phyloP scores from a whole-genome alignment of 495 filamentous ascomycete species.

The Usnea hakonensis region DNA sequence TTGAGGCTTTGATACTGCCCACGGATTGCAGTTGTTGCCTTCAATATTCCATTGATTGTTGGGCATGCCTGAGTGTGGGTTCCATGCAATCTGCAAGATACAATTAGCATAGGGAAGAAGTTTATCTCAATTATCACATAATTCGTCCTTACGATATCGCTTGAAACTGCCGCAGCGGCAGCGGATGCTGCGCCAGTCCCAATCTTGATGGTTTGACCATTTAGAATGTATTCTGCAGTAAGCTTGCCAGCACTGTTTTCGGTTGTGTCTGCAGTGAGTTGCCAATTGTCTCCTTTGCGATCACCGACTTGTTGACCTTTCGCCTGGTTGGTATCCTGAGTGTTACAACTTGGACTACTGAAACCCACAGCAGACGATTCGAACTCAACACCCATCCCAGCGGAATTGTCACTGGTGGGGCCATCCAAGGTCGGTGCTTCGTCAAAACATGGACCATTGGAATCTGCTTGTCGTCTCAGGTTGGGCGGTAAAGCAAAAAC shows the following conservation, averaged over 20 bases:
- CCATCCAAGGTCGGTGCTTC: conserved; percentile 13
- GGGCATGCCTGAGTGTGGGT: conserved; percentile 13
- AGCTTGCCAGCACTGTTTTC: background rate
- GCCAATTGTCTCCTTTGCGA: conserved; percentile 12
- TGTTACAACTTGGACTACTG: conserved; percentile 8
- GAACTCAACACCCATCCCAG: conserved; percentile 25
- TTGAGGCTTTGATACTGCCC: conserved; percentile 9
- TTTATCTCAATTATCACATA: background rate
- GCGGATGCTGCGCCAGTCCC: conserved; percentile 8
- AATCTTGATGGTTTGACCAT: conserved; percentile 20
- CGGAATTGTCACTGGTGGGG: conserved; percentile 18
- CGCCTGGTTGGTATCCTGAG: conserved; percentile 4
- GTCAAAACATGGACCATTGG: background rate
- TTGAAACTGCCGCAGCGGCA: conserved; percentile 14
- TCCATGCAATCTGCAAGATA: conserved; percentile 20
- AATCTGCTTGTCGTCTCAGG: conserved; percentile 1
- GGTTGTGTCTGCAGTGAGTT: conserved; percentile 17
- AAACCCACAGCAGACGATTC: conserved; percentile 8
- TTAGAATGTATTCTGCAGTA: conserved; percentile 21
- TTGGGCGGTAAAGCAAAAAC: background rate
- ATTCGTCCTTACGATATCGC: conserved; percentile 19
- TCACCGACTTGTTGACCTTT: conserved; percentile 9
- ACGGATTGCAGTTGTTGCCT: conserved; percentile 23
- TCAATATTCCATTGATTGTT: conserved; percentile 14
- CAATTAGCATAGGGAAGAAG: background rate